Percentiles rank a stretch among this genome's conserved stretches.
Conservation (phyloP, 257 asterid genomes). For the Ajuga chamaepitys region DNA sequence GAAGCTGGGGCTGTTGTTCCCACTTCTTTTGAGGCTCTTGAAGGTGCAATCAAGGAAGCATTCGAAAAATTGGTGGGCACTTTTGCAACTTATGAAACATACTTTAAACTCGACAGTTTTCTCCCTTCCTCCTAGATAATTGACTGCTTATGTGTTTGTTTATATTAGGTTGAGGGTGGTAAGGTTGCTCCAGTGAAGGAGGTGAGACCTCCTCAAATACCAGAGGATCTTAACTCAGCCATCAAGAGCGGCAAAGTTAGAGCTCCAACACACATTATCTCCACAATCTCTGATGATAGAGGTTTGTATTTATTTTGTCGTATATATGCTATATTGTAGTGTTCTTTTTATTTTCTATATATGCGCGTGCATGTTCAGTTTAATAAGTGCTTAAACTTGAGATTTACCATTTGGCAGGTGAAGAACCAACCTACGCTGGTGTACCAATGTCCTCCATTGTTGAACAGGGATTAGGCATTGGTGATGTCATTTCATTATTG, state of each 20-base stretch:
- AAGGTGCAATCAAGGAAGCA: slow-evolving; percentile 72
- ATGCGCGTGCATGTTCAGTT: too few species aligned
- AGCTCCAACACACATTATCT: slow-evolving; percentile 97
- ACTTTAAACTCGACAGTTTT: neutral
- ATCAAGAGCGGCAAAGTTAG: slow-evolving; percentile 97
- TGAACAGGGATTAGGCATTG: slow-evolving; percentile 96
- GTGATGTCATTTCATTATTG: slow-evolving; percentile 90
- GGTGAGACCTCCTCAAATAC: slow-evolving; percentile 89
- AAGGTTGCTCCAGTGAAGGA: slow-evolving; percentile 76
- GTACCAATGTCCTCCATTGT: slow-evolving; percentile 96
- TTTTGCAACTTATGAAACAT: neutral
- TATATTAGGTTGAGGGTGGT: slow-evolving; percentile 61
- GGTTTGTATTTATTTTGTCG: slow-evolving; percentile 34
- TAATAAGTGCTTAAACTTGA: slow-evolving; percentile 16
- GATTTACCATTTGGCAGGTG: slow-evolving; percentile 51
- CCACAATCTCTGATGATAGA: slow-evolving; percentile 97
- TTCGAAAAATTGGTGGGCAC: slow-evolving; percentile 63
- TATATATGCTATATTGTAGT: neutral
- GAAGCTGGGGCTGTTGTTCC: slow-evolving; percentile 98
- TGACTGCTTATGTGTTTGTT: slow-evolving; percentile 11
- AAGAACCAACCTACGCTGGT: slow-evolving; percentile 95
- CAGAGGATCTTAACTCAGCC: slow-evolving; percentile 89
- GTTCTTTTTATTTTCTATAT: neutral
- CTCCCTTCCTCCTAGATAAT: neutral
- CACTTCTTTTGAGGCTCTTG: slow-evolving; percentile 93